Base-by-base conservation (phyloP, 495 filamentous ascomycete genomes). In the Hypoxylon cercidicola region DNA sequence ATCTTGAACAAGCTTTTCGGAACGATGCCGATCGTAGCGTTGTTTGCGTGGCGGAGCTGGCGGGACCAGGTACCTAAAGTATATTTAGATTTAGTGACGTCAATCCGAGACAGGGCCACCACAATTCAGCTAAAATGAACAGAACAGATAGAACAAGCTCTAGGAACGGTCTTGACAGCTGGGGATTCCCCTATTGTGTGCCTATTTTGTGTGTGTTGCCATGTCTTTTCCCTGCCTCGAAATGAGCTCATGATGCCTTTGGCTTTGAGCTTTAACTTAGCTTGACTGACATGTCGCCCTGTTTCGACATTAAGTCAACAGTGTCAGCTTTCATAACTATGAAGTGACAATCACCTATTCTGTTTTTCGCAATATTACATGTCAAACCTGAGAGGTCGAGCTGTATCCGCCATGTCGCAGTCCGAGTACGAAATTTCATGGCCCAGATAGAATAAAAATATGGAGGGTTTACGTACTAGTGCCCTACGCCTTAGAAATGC, bases 181-280 rank as follows among this genome's bases (percentile, higher is more conserved):
- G 62, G 62, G 62, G 62, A 59, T 59, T 23, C 40, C 62, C 62
- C 47, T 6, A 59, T 43, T 52, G 19, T 46, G 20, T n/a, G n/a
- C 5, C 9, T 47, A 35, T 51, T 50, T 51, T 50, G 12, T 4
- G 35, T 43, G 11, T 46, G 45, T 21, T 28, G 47, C 48, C 13
- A 48, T 18, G 25, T n/a, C 25, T 43, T 7, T 28, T 7, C 25
- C 25, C 25, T 28, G 25, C 7, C 25, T 28, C 25, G 21, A 23
- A 15, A 43, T 44, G 52, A 10, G 4, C 5, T 13, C 35, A 39
- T 16, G 21, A 34, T 43, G 30, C 30, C 30, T 5, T 32, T 4
- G 30, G n/a, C n/a, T n/a, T n/a, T 32, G 30, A 51, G 46, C 19
- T 32, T 40, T 32, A 16, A 49, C 25, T 52, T 41, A 39, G 28